phyloP scores from a whole-genome alignment of 2,329 filamentous ascomycete genomes.

The Alternaria incomplexa region DNA sequence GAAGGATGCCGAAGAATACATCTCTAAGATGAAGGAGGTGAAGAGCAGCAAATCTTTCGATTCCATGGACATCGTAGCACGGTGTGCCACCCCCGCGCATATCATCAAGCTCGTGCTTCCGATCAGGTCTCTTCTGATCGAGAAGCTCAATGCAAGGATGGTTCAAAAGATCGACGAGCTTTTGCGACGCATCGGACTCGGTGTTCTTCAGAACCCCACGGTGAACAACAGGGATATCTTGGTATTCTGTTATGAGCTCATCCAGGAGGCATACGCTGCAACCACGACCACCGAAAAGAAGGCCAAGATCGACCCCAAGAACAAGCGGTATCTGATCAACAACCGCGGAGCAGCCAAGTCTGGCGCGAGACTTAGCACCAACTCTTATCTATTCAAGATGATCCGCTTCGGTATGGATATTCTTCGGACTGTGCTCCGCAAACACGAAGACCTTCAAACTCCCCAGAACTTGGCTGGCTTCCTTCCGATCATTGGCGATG shows the following conservation, averaged over 20 bases:
- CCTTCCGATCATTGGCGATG: slow-evolving; percentile 86
- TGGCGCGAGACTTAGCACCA: slow-evolving; percentile 72
- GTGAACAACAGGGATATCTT: slow-evolving; percentile 81
- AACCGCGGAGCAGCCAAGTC: slow-evolving; percentile 76
- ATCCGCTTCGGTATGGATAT: slow-evolving; percentile 87
- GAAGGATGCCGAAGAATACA: slow-evolving; percentile 95
- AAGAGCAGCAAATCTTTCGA: slow-evolving; percentile 99
- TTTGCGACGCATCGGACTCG: slow-evolving; percentile 80
- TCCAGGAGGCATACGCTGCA: slow-evolving; percentile 81
- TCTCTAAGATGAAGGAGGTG: slow-evolving; percentile 94
- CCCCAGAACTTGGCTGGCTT: slow-evolving; percentile 82
- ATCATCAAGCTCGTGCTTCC: slow-evolving; percentile 79
- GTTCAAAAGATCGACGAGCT: slow-evolving; percentile 91
- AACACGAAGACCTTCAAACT: slow-evolving; percentile 81
- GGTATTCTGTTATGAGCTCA: slow-evolving; percentile 94
- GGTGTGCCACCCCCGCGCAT: slow-evolving; percentile 75
- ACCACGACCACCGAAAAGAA: slow-evolving; percentile 53
- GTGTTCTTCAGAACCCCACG: slow-evolving; percentile 80
- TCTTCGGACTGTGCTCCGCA: slow-evolving; percentile 82
- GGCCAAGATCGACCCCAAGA: slow-evolving; percentile 47
- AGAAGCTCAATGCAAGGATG: slow-evolving; percentile 83
- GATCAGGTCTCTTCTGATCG: slow-evolving; percentile 76
- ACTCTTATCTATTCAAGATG: slow-evolving; percentile 85
- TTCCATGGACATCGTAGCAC: slow-evolving; percentile 91
- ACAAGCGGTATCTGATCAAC: slow-evolving; percentile 79